Evolutionary conservation across 2,329 filamentous ascomycete genomes (phyloP).

Genomic region (Sporothrix luriei): DNA sequence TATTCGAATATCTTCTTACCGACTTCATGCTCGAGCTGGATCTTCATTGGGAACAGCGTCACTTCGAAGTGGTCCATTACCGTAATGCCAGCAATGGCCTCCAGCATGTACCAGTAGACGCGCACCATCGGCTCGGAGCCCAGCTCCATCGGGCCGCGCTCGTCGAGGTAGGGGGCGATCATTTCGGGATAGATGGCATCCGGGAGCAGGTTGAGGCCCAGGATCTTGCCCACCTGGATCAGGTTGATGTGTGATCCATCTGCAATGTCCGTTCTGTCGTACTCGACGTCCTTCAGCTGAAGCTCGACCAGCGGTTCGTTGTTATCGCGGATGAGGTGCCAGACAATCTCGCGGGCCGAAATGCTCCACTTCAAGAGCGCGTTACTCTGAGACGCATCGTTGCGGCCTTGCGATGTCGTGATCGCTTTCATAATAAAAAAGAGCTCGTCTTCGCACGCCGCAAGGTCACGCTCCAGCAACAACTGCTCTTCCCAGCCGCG

Average conservation of each 20-base stretch:
- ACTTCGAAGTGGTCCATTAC: slow-evolving; percentile 98
- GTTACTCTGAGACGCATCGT: slow-evolving; percentile 72
- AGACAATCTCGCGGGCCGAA: slow-evolving; percentile 91
- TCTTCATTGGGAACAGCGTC: slow-evolving; percentile 85
- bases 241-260: slow-evolving; percentile 96
- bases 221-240: slow-evolving; percentile 82
- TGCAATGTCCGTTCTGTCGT: slow-evolving; percentile 93
- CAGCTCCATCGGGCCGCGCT: slow-evolving; percentile 56
- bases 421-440: slow-evolving; percentile 99
- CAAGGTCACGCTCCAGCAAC: slow-evolving; percentile 83
- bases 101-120: slow-evolving; percentile 97
- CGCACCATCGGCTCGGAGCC: slow-evolving; percentile 78
- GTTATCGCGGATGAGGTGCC: slow-evolving; percentile 89
- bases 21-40: slow-evolving; percentile 90
- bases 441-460: slow-evolving; percentile 89
- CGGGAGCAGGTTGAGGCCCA: slow-evolving; percentile 84
- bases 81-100: slow-evolving; percentile 95
- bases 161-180: slow-evolving; percentile 83
- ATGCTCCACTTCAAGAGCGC: slow-evolving; percentile 90
- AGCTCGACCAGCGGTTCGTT: slow-evolving; percentile 89
- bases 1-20: slow-evolving; percentile 95
- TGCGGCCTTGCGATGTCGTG: slow-evolving; percentile 89
- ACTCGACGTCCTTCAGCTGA: slow-evolving; percentile 86
- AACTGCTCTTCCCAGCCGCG: slow-evolving; percentile 90
- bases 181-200: slow-evolving; percentile 95